These are phyloP conservation scores for Byssoonygena ceratinophila DNA, from an alignment of 2,329 filamentous ascomycete species.

Conservation along the genomic window DNA sequence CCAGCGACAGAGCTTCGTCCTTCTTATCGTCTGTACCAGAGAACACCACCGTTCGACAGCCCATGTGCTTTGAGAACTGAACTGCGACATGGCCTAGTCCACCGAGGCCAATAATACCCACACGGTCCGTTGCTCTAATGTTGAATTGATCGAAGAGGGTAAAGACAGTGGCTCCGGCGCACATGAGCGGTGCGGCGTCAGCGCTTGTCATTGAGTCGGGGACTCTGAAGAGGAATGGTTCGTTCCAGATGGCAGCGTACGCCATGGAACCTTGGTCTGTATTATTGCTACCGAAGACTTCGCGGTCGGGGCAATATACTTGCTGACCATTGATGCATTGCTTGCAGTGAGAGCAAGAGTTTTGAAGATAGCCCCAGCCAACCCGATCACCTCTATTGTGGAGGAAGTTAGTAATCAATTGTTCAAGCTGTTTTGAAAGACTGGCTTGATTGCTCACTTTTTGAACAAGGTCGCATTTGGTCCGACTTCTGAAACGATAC, in stretches of 20 bases:
- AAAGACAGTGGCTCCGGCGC: constrained; percentile 45
- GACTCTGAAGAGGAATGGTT: constrained; percentile 32
- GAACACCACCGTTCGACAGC: constrained; percentile 44
- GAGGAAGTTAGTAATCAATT: neutral
- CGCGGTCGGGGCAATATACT: constrained; percentile 23
- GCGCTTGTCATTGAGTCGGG: constrained; percentile 40
- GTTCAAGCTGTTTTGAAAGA: neutral
- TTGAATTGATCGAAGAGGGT: constrained; percentile 33
- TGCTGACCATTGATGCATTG: constrained; percentile 22
- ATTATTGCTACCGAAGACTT: constrained; percentile 29
- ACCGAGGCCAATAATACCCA: constrained; percentile 45
- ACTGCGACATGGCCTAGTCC: constrained; percentile 45
- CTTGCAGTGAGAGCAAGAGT: constrained; percentile 23
- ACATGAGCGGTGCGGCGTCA: constrained; percentile 39
- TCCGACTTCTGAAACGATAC: constrained; percentile 26
- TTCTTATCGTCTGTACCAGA: constrained; percentile 44
- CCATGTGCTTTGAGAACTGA: constrained; percentile 44
- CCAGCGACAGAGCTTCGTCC: constrained; percentile 44
- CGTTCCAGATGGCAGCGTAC: constrained; percentile 31
- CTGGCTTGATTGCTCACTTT: constrained; percentile 6
- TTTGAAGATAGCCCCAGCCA: constrained; percentile 32
- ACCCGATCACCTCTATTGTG: constrained; percentile 29
- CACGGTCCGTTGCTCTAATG: constrained; percentile 36
- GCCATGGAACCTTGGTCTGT: constrained; percentile 32
- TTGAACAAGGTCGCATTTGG: constrained; percentile 27